These are phyloP conservation scores for Coniochaeta pulveracea DNA, from an alignment of 2,329 filamentous ascomycete genomes.

Conservation along the genomic window DNA sequence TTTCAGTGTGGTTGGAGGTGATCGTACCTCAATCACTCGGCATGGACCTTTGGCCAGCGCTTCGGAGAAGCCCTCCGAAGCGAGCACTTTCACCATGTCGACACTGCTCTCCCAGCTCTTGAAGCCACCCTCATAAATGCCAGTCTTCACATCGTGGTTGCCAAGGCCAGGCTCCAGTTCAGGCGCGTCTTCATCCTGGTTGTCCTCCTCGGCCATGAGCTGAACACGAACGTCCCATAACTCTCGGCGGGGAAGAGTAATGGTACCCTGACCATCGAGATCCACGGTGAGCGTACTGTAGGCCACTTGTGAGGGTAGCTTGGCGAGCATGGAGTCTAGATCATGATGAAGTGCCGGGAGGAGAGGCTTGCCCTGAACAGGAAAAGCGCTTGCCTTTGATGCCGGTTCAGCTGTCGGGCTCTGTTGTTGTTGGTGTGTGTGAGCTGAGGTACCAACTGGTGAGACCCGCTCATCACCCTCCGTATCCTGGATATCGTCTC, in stretches of 20 bases:
- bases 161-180: conserved; percentile 42
- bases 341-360: conserved; percentile 42
- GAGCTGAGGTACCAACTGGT: neutral
- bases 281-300: conserved; percentile 51
- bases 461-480: conserved; percentile 13
- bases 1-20: neutral
- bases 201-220: conserved; percentile 62
- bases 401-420: conserved; percentile 13
- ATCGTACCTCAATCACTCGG: conserved; percentile 42
- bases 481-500: conserved; percentile 51
- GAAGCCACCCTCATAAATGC: conserved; percentile 78
- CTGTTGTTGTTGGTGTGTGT: conserved; percentile 3
- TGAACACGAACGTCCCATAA: conserved; percentile 75
- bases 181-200: conserved; percentile 17
- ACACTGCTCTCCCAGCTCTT: conserved; percentile 85
- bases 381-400: conserved; percentile 39
- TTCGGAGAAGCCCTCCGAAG: conserved; percentile 24
- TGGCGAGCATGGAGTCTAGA: conserved; percentile 37
- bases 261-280: conserved; percentile 41
- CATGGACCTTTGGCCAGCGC: conserved; percentile 21
- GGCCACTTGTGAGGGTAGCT: conserved; percentile 62
- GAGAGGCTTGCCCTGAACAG: conserved; percentile 48
- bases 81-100: conserved; percentile 63
- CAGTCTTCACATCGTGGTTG: conserved; percentile 65
- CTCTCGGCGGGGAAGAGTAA: conserved; percentile 59